Evolutionary conservation across 148 eudicot genomes (phyloP).

Genomic region (Heliamphora exappendiculata): DNA sequence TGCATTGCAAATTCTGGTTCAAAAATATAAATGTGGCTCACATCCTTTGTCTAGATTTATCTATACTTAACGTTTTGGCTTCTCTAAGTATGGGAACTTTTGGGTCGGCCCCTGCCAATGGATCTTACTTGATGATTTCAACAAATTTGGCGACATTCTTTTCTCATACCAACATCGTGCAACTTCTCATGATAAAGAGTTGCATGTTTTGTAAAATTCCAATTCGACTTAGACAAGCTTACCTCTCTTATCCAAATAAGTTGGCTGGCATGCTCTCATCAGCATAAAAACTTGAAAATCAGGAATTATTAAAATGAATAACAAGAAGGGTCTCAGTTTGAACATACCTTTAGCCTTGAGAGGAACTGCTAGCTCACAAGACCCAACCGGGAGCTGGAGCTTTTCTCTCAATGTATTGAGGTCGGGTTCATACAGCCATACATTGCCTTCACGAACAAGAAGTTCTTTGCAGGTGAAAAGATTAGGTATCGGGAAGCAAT

Average conservation of each 20-base stretch:
- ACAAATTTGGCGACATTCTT: background rate
- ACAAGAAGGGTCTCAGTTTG: background rate
- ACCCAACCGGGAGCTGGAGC: slow-evolving; percentile 85
- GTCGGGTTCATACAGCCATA: slow-evolving; percentile 75
- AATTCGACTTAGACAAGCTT: background rate
- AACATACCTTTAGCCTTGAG: slow-evolving; percentile 68
- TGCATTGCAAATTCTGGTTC: too few species aligned
- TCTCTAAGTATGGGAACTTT: too few species aligned
- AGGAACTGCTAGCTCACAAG: slow-evolving; percentile 90
- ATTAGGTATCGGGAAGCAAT: slow-evolving; percentile 81
- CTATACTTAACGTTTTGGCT: too few species aligned
- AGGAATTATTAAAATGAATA: background rate
- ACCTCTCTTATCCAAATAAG: background rate
- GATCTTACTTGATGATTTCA: background rate
- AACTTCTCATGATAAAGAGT: background rate
- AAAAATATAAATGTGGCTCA: too few species aligned
- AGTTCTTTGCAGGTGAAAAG: slow-evolving; percentile 87
- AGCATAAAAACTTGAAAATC: background rate
- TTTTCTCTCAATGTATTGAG: slow-evolving; percentile 65
- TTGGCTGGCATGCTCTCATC: background rate
- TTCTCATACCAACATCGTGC: background rate
- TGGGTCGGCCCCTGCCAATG: too few species aligned
- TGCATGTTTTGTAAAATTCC: background rate
- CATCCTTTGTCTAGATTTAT: too few species aligned
- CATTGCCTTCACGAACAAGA: slow-evolving; percentile 49